Base-by-base conservation (phyloP, 192 early-diverging fungal genomes). In the Mortierella alpina region DNA sequence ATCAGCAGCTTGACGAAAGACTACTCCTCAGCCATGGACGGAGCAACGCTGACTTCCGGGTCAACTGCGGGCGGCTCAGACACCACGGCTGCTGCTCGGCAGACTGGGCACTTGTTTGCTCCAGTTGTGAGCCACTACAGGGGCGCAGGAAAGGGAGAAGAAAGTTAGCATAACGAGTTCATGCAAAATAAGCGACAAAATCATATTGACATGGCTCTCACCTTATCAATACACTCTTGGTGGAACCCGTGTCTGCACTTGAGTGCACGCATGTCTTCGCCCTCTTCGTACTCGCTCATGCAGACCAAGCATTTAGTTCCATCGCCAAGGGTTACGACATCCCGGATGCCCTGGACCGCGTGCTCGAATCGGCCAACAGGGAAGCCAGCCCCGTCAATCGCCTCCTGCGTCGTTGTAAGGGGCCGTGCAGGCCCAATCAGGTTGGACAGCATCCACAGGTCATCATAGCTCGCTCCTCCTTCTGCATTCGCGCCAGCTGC, bases 221-320 rank as follows among this genome's bases (percentile, higher is more conserved):
- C 83, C 83, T 85, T 85, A 59, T 89, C 88, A 52, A 89, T 86
- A 49, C 88, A 89, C 52, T 89, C 86, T 46, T 73, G 58, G 64
- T 89, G 88, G 53, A 89, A 89, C 11, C 85, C 86, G 45, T 89
- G 88, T 18, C 65, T 75, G 67, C 88, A 89, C 22, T 86, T 86
- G 17, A 89, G 76, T 23, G 87, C 79, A 39, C 88, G 82, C 62
- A 89, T 68, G 42, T 83, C 68, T 55, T 89, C 84, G 45, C 81
- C 78, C 13, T 83, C 68, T 17, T 73, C 78, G 66, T 86, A 89
- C 10, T 89, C 85, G 54, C 82, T 79, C 59, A 89, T 81, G 53
- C 88, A 89, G 31, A 89, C 86, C 18, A 86, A 75, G 54, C 88
- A 89, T 31, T 70, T 65, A 15, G 66, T 65, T n/a, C 72, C 65